phyloP scores from a whole-genome alignment of 208 protist genomes.

The Acanthamoeba castellanii region DNA sequence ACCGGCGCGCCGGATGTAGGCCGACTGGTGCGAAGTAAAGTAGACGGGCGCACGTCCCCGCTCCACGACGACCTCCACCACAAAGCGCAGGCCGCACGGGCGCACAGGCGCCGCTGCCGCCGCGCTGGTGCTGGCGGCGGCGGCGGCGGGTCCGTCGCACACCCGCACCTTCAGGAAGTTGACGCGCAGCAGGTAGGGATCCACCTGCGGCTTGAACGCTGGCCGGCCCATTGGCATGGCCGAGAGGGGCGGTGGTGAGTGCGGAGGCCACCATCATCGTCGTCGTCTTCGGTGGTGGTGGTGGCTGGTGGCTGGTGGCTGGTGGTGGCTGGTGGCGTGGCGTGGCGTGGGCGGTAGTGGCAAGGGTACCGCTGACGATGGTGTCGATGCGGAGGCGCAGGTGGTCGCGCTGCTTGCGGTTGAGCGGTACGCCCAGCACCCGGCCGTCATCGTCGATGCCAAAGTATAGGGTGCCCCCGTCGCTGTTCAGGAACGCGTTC shows the following conservation, averaged over 20 bases:
- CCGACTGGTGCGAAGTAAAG: constrained; percentile 29
- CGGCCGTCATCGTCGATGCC: constrained; percentile 78
- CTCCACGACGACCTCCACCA: constrained; percentile 60
- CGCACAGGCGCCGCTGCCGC: background rate
- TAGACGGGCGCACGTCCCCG: constrained; percentile 76
- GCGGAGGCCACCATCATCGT: too few species aligned
- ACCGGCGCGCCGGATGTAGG: constrained; percentile 31
- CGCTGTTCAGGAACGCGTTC: constrained; percentile 79
- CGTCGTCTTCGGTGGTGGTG: too few species aligned
- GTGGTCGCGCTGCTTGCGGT: constrained; percentile 71
- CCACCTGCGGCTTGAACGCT: constrained; percentile 78
- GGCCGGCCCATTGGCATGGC: background rate
- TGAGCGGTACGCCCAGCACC: constrained; percentile 64
- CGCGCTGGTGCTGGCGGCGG: background rate
- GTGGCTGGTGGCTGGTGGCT: too few species aligned
- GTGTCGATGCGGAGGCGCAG: constrained; percentile 75
- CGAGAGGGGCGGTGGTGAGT: background rate
- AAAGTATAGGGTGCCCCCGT: constrained; percentile 78
- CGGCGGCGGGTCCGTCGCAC: background rate
- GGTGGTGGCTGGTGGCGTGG: too few species aligned
- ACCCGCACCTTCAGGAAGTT: constrained; percentile 66
- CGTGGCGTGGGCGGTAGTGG: too few species aligned
- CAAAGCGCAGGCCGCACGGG: background rate
- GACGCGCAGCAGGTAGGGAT: constrained; percentile 60
- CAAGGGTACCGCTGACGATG: constrained; percentile 59